Evolutionary conservation across 2,329 filamentous ascomycete species (phyloP).

Genomic region (Cordyceps cateniannulata): DNA sequence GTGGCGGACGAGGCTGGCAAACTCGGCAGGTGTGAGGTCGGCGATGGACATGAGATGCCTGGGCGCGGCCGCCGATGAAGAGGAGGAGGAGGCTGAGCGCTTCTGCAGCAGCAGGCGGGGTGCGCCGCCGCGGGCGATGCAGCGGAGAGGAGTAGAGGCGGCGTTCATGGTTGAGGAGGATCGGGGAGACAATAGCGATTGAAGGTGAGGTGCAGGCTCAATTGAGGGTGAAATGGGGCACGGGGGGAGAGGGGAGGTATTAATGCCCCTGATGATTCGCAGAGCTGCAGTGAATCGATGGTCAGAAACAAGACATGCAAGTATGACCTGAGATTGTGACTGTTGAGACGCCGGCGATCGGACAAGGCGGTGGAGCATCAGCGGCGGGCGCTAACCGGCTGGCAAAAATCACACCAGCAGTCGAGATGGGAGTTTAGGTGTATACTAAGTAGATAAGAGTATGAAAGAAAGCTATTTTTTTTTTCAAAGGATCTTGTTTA

Average conservation of each 20-base stretch:
- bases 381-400: background rate
- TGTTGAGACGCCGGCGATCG: slow-evolving; percentile 6
- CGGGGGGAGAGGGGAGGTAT: background rate
- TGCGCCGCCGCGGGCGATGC: background rate
- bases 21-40: slow-evolving; percentile 73
- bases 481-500: no score
- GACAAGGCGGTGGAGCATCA: slow-evolving; percentile 3
- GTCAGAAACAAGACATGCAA: background rate
- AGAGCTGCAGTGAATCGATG: background rate
- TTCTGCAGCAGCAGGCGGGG: background rate
- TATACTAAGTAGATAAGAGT: no score
- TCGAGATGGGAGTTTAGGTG: no score
- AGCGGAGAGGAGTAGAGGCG: slow-evolving; percentile 1
- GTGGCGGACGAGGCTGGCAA: slow-evolving; percentile 77
- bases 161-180: background rate
- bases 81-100: background rate
- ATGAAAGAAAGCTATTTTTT: no score
- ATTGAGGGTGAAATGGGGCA: background rate
- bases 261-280: background rate
- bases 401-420: no score
- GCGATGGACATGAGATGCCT: slow-evolving; percentile 89
- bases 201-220: background rate
- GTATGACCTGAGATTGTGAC: slow-evolving; percentile 4
- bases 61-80: slow-evolving; percentile 32
- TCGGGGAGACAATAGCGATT: background rate